Evolutionary conservation across 208 protist genomes (phyloP).

Genomic region (Crithidia expoeki): DNA sequence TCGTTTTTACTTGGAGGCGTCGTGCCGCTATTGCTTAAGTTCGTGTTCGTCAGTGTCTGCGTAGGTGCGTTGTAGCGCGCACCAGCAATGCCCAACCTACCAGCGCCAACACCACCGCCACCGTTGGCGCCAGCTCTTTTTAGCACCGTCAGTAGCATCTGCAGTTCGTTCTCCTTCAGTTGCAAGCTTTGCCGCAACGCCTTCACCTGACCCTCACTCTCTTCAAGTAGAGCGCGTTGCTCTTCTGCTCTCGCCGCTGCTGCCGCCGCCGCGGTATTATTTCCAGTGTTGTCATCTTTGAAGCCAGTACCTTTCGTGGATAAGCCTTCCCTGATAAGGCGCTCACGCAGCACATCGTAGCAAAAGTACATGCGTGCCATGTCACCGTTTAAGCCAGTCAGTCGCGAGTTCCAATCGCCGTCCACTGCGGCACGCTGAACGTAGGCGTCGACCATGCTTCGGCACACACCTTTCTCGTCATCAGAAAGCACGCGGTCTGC

Average conservation of each 20-base stretch:
- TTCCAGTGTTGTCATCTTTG: background rate
- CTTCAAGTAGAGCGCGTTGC: constrained; percentile 23
- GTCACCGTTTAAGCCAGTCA: constrained; percentile 85
- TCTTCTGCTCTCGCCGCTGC: constrained; percentile 3
- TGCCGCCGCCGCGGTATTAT: constrained; percentile 2
- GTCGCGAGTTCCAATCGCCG: constrained; percentile 38
- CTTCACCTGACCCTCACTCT: constrained; percentile 54
- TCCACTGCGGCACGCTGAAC: constrained; percentile 46
- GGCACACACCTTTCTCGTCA: constrained; percentile 77
- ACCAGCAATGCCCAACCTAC: constrained; percentile 31
- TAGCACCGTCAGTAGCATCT: constrained; percentile 87
- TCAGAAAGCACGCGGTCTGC: constrained; percentile 64
- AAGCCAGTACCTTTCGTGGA: constrained; percentile 8
- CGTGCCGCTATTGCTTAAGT: background rate
- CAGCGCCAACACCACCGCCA: constrained; percentile 70
- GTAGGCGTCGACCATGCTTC: constrained; percentile 69
- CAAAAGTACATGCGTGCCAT: constrained; percentile 89
- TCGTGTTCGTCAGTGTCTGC: constrained; percentile 6
- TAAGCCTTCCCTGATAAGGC: constrained; percentile 20
- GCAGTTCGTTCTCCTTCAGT: constrained; percentile 94
- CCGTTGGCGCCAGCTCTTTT: constrained; percentile 33
- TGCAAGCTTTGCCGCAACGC: constrained; percentile 78
- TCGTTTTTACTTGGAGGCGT: background rate
- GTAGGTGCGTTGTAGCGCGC: constrained; percentile 29
- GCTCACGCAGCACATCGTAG: constrained; percentile 79